A percentile compares a stretch with the other conserved stretches of the same genome.
Evolutionary conservation across 192 early-diverging fungal species (phyloP).

Genomic region (Backusella macrospora): DNA sequence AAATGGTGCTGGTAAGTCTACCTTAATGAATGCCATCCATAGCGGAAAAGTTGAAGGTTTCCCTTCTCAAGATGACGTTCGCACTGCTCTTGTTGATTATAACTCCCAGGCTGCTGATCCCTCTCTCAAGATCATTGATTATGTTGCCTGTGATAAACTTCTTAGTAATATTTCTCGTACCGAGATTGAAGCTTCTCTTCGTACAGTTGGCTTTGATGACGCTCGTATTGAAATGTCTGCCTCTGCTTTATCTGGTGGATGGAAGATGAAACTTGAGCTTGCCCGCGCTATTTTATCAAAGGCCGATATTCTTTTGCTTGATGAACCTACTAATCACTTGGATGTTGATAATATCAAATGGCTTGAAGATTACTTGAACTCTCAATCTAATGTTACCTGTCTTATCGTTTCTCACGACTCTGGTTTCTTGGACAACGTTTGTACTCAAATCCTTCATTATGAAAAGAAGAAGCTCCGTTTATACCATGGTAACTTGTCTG

Average conservation of each 20-base stretch:
- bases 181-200: constrained; percentile 50
- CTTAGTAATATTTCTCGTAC: constrained; percentile 47
- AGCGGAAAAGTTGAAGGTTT: constrained; percentile 79
- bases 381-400: constrained; percentile 65
- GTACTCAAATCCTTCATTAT: constrained; percentile 80
- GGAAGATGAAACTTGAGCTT: constrained; percentile 88
- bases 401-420: constrained; percentile 86
- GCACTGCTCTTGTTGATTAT: constrained; percentile 80
- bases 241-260: constrained; percentile 75
- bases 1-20: constrained; percentile 85
- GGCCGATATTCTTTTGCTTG: constrained; percentile 88
- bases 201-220: constrained; percentile 68
- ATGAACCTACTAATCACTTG: constrained; percentile 94
- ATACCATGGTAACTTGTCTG: constrained; percentile 79
- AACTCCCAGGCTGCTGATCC: constrained; percentile 67
- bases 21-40: constrained; percentile 80
- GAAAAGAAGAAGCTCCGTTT: constrained; percentile 76
- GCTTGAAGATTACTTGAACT: constrained; percentile 73
- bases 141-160: constrained; percentile 56
- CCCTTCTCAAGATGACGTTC: constrained; percentile 69
- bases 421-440: constrained; percentile 77
- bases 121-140: constrained; percentile 62
- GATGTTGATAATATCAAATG: constrained; percentile 77
- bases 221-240: constrained; percentile 60
- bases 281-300: constrained; percentile 81